Evolutionary conservation across 495 filamentous ascomycete species (phyloP).

Genomic region (Podospora tetraspora): DNA sequence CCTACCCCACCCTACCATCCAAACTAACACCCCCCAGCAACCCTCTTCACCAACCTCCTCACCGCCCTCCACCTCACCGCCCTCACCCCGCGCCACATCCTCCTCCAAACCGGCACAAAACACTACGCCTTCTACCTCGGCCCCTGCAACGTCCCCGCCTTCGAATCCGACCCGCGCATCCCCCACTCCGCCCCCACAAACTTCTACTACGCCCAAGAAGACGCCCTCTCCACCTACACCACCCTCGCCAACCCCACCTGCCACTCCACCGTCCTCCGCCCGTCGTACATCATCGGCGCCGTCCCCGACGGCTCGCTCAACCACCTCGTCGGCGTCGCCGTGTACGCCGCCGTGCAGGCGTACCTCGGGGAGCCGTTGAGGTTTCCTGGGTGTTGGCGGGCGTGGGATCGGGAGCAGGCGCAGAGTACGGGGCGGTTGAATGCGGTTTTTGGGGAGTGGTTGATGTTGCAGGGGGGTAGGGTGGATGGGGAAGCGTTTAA

Average conservation of each 20-base stretch:
- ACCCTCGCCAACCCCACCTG: conserved; percentile 4
- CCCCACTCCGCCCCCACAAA: conserved; percentile 32
- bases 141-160: conserved; percentile 37
- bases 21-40: not conserved
- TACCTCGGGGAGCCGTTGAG: conserved; percentile 33
- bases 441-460: conserved; percentile 49
- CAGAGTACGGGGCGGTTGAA: conserved; percentile 40
- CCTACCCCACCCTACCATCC: too few relatives aligned
- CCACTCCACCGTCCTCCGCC: conserved; percentile 37
- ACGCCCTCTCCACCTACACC: conserved; percentile 37
- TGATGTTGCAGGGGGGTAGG: conserved; percentile 35
- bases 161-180: conserved; percentile 43
- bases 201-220: conserved; percentile 53
- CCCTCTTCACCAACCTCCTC: conserved; percentile 46
- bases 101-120: conserved; percentile 49
- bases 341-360: conserved; percentile 44
- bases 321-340: conserved; percentile 40
- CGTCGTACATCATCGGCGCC: conserved; percentile 46
- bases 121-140: conserved; percentile 51
- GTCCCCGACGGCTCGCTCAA: conserved; percentile 49
- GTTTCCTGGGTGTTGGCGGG: conserved; percentile 38
- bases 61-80: conserved; percentile 35
- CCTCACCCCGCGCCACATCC: conserved; percentile 42
- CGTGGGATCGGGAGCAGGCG: conserved; percentile 40
- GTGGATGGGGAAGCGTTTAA: conserved; percentile 41